Base-by-base conservation (phyloP, 371 early-diverging fungal genomes). In the Circinella umbellata region DNA sequence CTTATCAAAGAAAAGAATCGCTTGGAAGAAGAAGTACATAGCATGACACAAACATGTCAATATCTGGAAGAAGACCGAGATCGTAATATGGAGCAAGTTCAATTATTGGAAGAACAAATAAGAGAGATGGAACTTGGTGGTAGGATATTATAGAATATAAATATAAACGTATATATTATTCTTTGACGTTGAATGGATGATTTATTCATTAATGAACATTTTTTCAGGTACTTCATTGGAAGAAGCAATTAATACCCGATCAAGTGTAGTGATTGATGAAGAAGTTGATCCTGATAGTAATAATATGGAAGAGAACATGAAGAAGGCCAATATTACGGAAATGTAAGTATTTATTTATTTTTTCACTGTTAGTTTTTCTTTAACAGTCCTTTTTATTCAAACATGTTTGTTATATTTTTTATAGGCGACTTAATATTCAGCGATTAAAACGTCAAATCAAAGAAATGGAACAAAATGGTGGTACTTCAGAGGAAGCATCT, bases 101-200 rank as follows among this genome's bases (percentile, higher is more conserved):
- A 89, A 62, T 49, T 88, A 0, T 72, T 97, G 53, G 95, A 96
- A 79, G 96, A 95, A 35, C 86, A 89, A 47, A 82, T 96, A 11
- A 86, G 87, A 49, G 95, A 98, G 73, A 70, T 94, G 55, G 97
- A 97, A 70, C 82, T 95, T 13, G 85, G 83, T 37, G 90, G 83
- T 55, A 82, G 73, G 42, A 42, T 1, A 42, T 6, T 42, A 42
- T 42, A 42, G 1, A 6, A 11, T 42, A 42, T 3, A 42, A 9
- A 64, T 67, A 65, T 34, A 64, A 51, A 51, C 6, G 47, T 11
- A 47, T 47, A 47, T 11, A 47, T 11, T 11, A 47, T 11, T 11
- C 47, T 11, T 9, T 47, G 47, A 15, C 7, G 51, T 15, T 51
- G 17, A 37, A 0, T 7, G 48, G 14, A 3, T 5, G 4, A 47